Evolutionary conservation across 208 protist species (phyloP).

Genomic region (Acanthamoeba triangularis): DNA sequence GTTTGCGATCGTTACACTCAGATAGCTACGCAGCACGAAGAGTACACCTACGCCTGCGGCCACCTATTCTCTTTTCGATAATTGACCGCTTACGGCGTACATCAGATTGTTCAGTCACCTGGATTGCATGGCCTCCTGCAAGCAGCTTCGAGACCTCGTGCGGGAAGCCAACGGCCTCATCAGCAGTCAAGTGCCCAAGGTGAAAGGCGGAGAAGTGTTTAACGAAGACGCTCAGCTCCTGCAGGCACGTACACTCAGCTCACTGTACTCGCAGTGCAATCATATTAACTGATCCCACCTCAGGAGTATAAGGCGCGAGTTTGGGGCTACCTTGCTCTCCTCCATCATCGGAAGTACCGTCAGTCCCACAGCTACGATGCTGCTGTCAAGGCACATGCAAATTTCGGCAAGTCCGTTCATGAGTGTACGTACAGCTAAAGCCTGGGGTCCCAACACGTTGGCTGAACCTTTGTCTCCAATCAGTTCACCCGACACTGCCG

Average conservation of each 20-base stretch:
- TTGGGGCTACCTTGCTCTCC: neutral
- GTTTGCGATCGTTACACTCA: neutral
- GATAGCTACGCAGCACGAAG: neutral
- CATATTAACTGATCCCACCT: neutral
- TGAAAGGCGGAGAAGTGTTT: slow-evolving; percentile 26
- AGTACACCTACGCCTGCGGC: neutral
- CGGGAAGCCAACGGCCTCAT: neutral
- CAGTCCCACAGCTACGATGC: neutral
- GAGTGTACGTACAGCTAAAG: neutral
- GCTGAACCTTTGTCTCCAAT: neutral
- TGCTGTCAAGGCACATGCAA: neutral
- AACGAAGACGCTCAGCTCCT: slow-evolving; percentile 17
- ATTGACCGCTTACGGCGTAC: neutral
- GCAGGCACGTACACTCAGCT: neutral
- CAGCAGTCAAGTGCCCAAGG: neutral
- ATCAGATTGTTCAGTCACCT: neutral
- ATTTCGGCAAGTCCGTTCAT: neutral
- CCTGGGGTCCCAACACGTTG: neutral
- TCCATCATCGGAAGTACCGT: slow-evolving; percentile 13
- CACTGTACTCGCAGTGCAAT: neutral
- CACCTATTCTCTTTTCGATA: neutral
- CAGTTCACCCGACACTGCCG: neutral
- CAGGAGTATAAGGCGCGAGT: slow-evolving; percentile 15
- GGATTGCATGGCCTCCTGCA: slow-evolving; percentile 9
- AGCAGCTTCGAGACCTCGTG: neutral